Evolutionary conservation across 495 filamentous ascomycete species (phyloP), one percentile per base, ranked within the genome.

Genomic region (Podospora appendiculata): DNA sequence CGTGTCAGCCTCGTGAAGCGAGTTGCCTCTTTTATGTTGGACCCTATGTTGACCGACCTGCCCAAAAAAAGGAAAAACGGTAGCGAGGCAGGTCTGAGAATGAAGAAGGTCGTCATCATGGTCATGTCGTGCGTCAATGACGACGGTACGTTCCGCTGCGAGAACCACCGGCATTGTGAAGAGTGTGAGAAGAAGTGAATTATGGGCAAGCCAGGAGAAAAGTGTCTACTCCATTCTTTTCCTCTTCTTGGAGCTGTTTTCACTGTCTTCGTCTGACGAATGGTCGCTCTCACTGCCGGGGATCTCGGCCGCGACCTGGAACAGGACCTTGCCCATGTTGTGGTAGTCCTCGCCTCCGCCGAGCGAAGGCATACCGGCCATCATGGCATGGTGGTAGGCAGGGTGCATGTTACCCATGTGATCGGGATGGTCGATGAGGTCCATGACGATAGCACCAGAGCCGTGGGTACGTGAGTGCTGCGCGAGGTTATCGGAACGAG

Each of bases 401-500:
- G 55, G 45, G 43, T 50, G 54, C 52, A 34, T 49, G 42, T 32
- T 41, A 11, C n/a, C 62, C 17, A 58, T 62, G 11, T 58, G 65
- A 36, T 87, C 85, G 14, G 78, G 75, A 44, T 95, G 86, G 49
- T 95, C 87, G 40, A 95, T 72, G 52, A 96, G 77, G 53, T 86
- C 84, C 88, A 97, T 88, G 51, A 90, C 82, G 56, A 96, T 87
- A 51, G 92, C 87, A 42, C 89, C 89, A 47, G 83, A 83, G 43
- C 89, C 94, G 60, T 99, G 94, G 12, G 93, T 99, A 46, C 94
- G 84, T 45, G 93, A 84, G 63, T 99, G 94, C 70, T 99, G 94
- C 33, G 89, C 85, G 18, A 99, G 81, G 73, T 99, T 99, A 71
- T 99, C 94, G 60, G 87, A 92, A 52, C 94, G 87, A 1, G 93